Conservation (phyloP, 2,329 filamentous ascomycete genomes). For the Colletotrichum sp. region DNA sequence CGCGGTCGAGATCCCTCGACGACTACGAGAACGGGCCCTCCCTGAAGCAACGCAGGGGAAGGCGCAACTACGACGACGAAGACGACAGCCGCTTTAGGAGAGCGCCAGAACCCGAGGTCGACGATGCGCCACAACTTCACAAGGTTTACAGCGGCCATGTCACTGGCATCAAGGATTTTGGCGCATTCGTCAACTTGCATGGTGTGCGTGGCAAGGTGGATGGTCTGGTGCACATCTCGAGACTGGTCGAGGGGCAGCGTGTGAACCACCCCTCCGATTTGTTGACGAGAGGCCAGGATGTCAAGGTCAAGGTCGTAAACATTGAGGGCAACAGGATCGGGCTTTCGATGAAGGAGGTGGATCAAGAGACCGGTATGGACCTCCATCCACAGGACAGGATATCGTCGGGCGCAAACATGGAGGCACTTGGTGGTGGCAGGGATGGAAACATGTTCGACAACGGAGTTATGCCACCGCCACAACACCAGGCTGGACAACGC, state of each 20-base stretch:
- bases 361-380: constrained; percentile 86
- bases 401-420: constrained; percentile 89
- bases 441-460: constrained; percentile 64
- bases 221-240: constrained; percentile 91
- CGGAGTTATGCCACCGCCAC: constrained; percentile 45
- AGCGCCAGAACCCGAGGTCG: constrained; percentile 74
- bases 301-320: constrained; percentile 92
- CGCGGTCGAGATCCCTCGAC: constrained; percentile 43
- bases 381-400: constrained; percentile 78
- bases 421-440: constrained; percentile 72
- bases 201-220: constrained; percentile 89
- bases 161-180: constrained; percentile 93
- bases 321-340: constrained; percentile 84
- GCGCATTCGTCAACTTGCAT: constrained; percentile 90
- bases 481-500: constrained; percentile 42
- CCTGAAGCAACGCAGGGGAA: constrained; percentile 32
- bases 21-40: constrained; percentile 50
- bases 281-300: constrained; percentile 77
- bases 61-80: constrained; percentile 49
- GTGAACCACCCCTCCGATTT: constrained; percentile 93
- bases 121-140: constrained; percentile 79
- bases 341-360: constrained; percentile 96
- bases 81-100: constrained; percentile 66
- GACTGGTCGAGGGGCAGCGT: constrained; percentile 81
- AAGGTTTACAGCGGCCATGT: constrained; percentile 92